These are phyloP conservation scores for Monosporascus sp. DNA, from an alignment of 2,329 filamentous ascomycete genomes.

Conservation along the genomic window DNA sequence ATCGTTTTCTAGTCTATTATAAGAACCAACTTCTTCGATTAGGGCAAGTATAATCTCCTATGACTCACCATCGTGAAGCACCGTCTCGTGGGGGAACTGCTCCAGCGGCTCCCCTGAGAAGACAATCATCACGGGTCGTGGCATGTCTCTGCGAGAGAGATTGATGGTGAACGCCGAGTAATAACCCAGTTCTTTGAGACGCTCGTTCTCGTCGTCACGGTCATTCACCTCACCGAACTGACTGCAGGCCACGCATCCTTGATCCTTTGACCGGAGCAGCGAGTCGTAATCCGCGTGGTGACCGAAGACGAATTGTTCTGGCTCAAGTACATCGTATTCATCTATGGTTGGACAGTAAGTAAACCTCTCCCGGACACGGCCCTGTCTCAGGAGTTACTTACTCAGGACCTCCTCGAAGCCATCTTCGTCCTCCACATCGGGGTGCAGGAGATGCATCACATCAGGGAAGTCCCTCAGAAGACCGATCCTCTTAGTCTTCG, in stretches of 20 bases:
- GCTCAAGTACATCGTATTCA: conserved; percentile 1
- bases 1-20: conserved; percentile 8
- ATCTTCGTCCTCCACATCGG: not conserved
- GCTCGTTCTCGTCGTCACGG: conserved; percentile 4
- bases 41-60: too few relatives aligned
- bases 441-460: not conserved
- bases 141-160: not conserved
- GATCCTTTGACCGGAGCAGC: conserved; percentile 2
- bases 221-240: conserved; percentile 3
- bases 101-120: conserved; percentile 5
- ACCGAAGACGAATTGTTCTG: conserved; percentile 9
- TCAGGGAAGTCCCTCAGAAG: conserved; percentile 5
- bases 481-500: conserved; percentile 3
- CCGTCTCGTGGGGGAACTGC: conserved; percentile 3
- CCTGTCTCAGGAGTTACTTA: conserved; percentile 4
- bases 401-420: conserved; percentile 8
- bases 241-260: conserved; percentile 8
- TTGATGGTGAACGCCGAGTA: conserved; percentile 11
- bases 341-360: not conserved
- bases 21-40: not conserved
- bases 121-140: conserved; percentile 3
- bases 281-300: conserved; percentile 11
- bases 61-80: conserved; percentile 8
- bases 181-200: conserved; percentile 4
- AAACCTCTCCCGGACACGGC: not conserved